These are phyloP conservation scores for Apiospora marii DNA, from an alignment of 2,329 filamentous ascomycete genomes.

Conservation along the genomic window DNA sequence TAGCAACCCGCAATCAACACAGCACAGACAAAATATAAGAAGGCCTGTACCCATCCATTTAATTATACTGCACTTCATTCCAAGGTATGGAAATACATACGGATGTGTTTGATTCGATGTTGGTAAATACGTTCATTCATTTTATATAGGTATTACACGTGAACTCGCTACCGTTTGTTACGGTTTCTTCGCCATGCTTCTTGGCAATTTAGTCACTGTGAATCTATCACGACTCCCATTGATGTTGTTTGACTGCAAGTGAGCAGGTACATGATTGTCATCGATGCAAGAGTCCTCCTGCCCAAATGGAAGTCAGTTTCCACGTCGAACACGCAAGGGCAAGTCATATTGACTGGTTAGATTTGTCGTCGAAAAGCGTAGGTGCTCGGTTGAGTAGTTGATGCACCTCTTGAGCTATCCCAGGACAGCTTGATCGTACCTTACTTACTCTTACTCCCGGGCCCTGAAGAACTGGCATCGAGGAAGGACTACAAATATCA, in stretches of 20 bases:
- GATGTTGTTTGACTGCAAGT: neutral
- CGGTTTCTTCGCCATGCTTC: neutral
- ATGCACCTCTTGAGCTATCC: neutral
- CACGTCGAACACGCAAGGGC: neutral
- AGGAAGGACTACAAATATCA: conserved; percentile 7
- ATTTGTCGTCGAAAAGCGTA: neutral
- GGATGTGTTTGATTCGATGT: neutral
- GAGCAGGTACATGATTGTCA: neutral
- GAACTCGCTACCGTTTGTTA: neutral
- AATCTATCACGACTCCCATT: neutral
- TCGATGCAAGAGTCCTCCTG: conserved; percentile 4
- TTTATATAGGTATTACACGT: no score
- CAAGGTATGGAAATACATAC: neutral
- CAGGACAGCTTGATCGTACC: conserved; percentile 2
- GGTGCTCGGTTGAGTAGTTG: neutral
- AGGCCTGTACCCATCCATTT: neutral
- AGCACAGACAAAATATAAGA: neutral
- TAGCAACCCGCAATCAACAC: neutral
- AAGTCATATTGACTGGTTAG: conserved; percentile 9
- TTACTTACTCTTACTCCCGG: neutral
- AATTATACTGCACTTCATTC: neutral
- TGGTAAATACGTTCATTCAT: neutral
- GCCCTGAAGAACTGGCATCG: neutral
- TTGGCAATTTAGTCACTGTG: neutral
- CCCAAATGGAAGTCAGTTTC: neutral